Conservation (phyloP, 331 rosid species). For the Ulmus americana region DNA sequence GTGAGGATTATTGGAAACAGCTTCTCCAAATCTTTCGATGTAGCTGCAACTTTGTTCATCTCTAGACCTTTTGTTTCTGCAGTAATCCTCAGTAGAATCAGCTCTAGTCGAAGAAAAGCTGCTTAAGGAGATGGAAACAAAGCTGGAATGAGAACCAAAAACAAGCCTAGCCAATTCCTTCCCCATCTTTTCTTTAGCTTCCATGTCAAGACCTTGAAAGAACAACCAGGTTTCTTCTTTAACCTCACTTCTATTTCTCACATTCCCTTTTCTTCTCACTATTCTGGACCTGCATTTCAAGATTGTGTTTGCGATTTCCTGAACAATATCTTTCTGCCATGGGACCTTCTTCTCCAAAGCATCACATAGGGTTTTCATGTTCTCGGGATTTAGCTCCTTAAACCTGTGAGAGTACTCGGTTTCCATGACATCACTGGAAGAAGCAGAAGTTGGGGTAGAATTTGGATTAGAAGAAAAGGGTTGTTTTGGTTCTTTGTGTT, state of each 20-base stretch:
- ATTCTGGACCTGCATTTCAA: constrained; percentile 75
- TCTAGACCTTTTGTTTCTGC: constrained; percentile 68
- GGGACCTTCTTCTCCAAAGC: constrained; percentile 69
- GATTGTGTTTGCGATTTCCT: constrained; percentile 56
- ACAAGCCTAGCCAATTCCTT: constrained; percentile 62
- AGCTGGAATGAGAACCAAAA: constrained; percentile 55
- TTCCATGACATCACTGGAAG: constrained; percentile 64
- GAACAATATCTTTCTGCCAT: constrained; percentile 68
- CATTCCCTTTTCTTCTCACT: constrained; percentile 53
- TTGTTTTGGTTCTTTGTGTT: constrained; percentile 31
- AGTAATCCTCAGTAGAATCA: constrained; percentile 64
- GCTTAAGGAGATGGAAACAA: constrained; percentile 55
- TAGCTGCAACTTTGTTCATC: constrained; percentile 68
- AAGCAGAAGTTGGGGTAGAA: constrained; percentile 60
- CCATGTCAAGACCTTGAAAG: constrained; percentile 76
- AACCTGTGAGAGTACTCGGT: constrained; percentile 46
- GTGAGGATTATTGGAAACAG: constrained; percentile 56
- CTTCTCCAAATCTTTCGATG: constrained; percentile 58
- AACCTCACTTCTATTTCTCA: constrained; percentile 14
- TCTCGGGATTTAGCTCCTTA: constrained; percentile 62
- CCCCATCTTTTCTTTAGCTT: constrained; percentile 65
- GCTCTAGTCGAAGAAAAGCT: constrained; percentile 68
- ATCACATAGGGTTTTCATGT: constrained; percentile 48
- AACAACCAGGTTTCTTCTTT: constrained; percentile 91
- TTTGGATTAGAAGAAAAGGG: constrained; percentile 38